Base-by-base conservation (phyloP, 192 early-diverging fungal genomes). In the Coemansia asiatica region DNA sequence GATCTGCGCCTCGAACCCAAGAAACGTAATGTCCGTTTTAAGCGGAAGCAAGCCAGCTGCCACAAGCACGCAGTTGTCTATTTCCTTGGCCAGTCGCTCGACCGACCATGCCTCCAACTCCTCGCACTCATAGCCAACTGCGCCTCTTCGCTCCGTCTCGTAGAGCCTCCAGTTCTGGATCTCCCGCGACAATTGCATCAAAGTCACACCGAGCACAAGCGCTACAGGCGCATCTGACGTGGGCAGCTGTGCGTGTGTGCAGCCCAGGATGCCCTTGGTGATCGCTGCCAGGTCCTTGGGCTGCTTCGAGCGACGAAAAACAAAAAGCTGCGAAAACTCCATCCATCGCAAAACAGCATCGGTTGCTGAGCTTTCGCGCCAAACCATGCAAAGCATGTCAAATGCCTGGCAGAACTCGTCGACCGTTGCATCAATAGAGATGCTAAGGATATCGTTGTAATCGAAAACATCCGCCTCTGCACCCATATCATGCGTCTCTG, bases 321-420 rank as follows among this genome's bases (percentile, higher is more conserved):
- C 48, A 13, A 54, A 73, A 9, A 62, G 58, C 61, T 73, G 79
- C 16, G 64, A 21, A 51, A 76, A 81, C 13, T 75, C 67, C 13
- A 65, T 76, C 79, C 79, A 81, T 2, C 64, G 74, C 27, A 61
- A n/a, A 19, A 49, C 60, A 22, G 38, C 50, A 15, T 16, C 53
- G 18, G 5, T 50, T 0, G 26, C 16, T 29, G 66, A 23, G 9
- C 21, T 12, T 44, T 72, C 64, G 38, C 63, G 38, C 79, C 79
- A 81, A 12, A 81, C 66, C 29, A 68, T 64, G 22, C 72, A 69
- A 22, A 81, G 64, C 60, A 59, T 76, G 28, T 36, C 56, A 38
- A 63, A 69, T 19, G 79, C 79, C 60, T 76, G 79, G 19, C 65
- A 46, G 29, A 73, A 76, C 38, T 81, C 79, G 4, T 33, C 69